Conservation (phyloP, 495 filamentous ascomycete genomes). For the Penicilliopsis zonata region DNA sequence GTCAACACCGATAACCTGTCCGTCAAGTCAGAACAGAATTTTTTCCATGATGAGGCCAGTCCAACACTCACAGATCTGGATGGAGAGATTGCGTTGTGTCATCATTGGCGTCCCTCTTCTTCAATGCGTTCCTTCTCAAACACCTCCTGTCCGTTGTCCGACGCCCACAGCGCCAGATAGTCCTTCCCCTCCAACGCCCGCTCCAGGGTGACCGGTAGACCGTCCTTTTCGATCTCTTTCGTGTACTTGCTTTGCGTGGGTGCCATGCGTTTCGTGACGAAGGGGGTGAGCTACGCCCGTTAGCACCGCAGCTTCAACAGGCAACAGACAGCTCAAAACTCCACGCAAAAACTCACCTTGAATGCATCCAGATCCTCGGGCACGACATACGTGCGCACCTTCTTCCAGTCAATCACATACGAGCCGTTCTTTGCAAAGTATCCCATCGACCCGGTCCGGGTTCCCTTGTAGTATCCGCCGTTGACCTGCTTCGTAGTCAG, state of each 20-base stretch:
- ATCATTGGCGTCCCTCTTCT: background rate
- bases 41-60: no score
- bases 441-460: conserved; percentile 74
- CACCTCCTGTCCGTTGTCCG: conserved; percentile 22
- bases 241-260: conserved; percentile 25
- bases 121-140: conserved; percentile 12
- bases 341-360: conserved; percentile 42
- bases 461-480: conserved; percentile 96
- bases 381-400: conserved; percentile 83
- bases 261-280: conserved; percentile 56
- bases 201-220: conserved; percentile 12
- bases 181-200: conserved; percentile 23
- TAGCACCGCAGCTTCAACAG: background rate
- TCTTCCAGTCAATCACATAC: conserved; percentile 70
- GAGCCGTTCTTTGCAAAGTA: conserved; percentile 73
- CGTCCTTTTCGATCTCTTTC: conserved; percentile 18
- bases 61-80: no score
- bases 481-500: conserved; percentile 87
- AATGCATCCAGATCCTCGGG: conserved; percentile 55
- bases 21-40: no score
- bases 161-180: conserved; percentile 28
- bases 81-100: no score
- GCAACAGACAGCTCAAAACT: background rate
- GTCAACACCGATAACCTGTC: no score
- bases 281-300: conserved; percentile 64